phyloP scores from a whole-genome alignment of 2,329 filamentous ascomycete genomes.

The Didymella glomerata region DNA sequence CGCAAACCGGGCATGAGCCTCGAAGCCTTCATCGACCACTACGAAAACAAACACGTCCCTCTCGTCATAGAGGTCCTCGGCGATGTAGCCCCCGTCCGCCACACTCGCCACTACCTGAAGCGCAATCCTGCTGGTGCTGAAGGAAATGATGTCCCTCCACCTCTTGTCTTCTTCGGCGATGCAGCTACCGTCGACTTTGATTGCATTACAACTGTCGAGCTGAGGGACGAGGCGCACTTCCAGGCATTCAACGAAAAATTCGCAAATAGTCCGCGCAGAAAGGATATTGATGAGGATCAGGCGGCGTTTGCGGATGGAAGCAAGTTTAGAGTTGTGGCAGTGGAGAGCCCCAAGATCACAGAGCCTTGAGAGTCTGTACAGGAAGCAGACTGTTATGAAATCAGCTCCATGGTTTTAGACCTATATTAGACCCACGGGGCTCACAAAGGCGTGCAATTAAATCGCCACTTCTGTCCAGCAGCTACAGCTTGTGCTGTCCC shows the following conservation, averaged over 20 bases:
- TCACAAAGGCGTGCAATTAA: background rate
- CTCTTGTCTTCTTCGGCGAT: conserved; percentile 19
- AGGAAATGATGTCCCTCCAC: conserved; percentile 6
- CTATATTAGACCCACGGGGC: background rate
- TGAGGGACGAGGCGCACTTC: conserved; percentile 30
- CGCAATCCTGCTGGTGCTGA: conserved; percentile 14
- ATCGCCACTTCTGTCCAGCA: background rate
- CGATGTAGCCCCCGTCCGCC: conserved; percentile 30
- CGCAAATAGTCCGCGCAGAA: conserved; percentile 14
- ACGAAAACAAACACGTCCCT: conserved; percentile 34
- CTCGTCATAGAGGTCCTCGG: conserved; percentile 33
- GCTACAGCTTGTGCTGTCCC: background rate
- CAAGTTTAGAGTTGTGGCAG: conserved; percentile 25
- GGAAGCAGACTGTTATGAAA: background rate
- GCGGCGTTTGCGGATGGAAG: conserved; percentile 24
- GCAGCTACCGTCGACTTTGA: conserved; percentile 26
- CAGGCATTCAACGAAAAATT: conserved; percentile 27
- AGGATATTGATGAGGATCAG: conserved; percentile 24
- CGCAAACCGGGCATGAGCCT: conserved; percentile 31
- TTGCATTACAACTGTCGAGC: conserved; percentile 31
- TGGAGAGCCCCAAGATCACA: conserved; percentile 28
- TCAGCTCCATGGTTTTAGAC: background rate
- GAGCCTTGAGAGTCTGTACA: conserved; percentile 8
- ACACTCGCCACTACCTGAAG: conserved; percentile 37
- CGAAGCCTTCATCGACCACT: conserved; percentile 34